Evolutionary conservation across 2,329 filamentous ascomycete species (phyloP), one percentile per base, ranked within the genome.

Genomic region (Chaetoscypha palmicola): DNA sequence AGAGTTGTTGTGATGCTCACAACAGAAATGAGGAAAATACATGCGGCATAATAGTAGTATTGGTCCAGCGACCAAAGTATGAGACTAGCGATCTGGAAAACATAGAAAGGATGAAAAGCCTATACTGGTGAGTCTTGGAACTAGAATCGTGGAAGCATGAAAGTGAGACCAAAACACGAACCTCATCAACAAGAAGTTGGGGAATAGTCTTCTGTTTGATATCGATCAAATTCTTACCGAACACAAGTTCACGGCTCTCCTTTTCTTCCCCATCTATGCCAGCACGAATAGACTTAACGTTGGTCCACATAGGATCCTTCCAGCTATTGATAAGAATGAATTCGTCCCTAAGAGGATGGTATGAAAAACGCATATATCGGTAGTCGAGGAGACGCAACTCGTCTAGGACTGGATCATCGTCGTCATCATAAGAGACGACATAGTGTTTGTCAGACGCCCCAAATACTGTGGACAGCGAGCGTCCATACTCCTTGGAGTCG

Each of bases 41-140:
- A 94, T 12, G 81, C 75, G 3, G 92, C 92, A 65, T 98, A 98
- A 68, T 97, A 98, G 63, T 96, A 98, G 64, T 98, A 98, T 57
- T 94, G 76, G 60, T 98, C 92, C 54, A 96, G 62, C 8, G 91
- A 96, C 92, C 92, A 98, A 3, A 98, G 77, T 31, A 94, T 66
- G 53, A 98, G 71, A 69, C 92, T 97, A 37, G 90, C 91, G 57
- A 97, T 83, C 66, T 98, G 92, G 62, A 98, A 98, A 44, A 98
- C 84, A 63, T 98, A 98, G 63, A 98, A 98, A 0, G 92, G 94
- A 61, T 98, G 92, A 58, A 98, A 89, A 16, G 87, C 89, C 77
- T 87, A 38, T 40, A 60, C 44, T 61, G 36, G 58, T 52, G 42
- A 47, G 45, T 37, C 21, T 44, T 41, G n/a, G n/a, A n/a, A n/a